Base-by-base conservation (phyloP, 768 basidiomycete species). In the Trametes elegans region DNA sequence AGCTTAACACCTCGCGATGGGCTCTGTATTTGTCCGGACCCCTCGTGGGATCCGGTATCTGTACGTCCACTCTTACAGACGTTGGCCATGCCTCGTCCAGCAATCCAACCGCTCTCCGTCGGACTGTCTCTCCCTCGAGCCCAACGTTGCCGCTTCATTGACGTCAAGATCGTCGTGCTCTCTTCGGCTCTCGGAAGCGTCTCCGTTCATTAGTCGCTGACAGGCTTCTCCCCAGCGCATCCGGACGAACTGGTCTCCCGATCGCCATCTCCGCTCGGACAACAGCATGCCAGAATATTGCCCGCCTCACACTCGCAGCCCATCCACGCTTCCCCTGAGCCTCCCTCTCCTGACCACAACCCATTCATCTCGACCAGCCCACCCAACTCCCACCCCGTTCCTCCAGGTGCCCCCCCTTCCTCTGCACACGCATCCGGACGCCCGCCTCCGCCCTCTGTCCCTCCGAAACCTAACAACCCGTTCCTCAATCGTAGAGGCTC, bases 381-480 rank as follows among this genome's bases (percentile, higher is more conserved):
- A 38, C 28, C 48, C 16, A 38, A 29, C 36, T 27, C 46, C 8
- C 42, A n/a, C 14, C 45, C 49, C 7, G 48, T 49, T 23, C 51
- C 44, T 7, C 23, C 64, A 27, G 43, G 49, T 49, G 26, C 51
- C 11, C 29, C 58, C n/a, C 51, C 42, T 7, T 24, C 21, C 7
- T 53, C 51, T 19, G 51, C 51, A 6, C 51, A 42, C 29, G 31
- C 32, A 5, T 43, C 56, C 16, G 35, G 21, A 7, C 53, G 45
- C 16, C 44, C 49, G 27, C 55, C 47, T 19, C 54, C 58, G 7
- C 58, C 63, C 1, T 62, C 61, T 6, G 49, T 64, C 1, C 66
- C 66, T 2, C 62, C 62, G 6, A 61, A 63, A 27, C 59, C 71
- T 0, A 73, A 74, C 45, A 79, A 79, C 53, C 77, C 77, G 0